Base-by-base conservation (phyloP, 257 asterid species). In the Mentha longifolia region DNA sequence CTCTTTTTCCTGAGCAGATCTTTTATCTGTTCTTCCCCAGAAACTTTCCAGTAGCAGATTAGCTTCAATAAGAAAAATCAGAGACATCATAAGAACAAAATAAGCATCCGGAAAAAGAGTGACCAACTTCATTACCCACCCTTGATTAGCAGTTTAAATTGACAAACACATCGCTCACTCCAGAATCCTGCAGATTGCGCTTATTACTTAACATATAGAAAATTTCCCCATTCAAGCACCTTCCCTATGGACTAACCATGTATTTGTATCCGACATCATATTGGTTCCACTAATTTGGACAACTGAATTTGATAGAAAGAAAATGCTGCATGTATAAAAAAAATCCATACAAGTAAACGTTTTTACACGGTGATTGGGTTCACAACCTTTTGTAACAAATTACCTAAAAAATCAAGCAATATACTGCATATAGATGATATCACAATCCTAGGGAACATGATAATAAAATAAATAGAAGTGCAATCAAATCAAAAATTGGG, bases 21-120 rank as follows among this genome's bases (percentile, higher is more conserved):
- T 79, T 85, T 91, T 71, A 88, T 86, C 82, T 95, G 98, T 74
- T 88, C 95, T 82, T 94, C 99, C 55, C 82, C 91, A 68, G 97
- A 84, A 73, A 89, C 93, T 81, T 87, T 92, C 69, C 79, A 85
- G 67, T 88, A 91, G 78, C 97, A 95, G 57, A 85, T 72, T 70
- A 95, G 86, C 99, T 95, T 85, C 82, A 76, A 78, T 70, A 65
- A 42, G 75, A 60, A 68, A 74, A n/a, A 75, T 63, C 49, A 56
- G 67, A 73, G 69, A 67, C 54, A 28, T 54, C 42, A 16, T 57
- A 55, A 77, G 64, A 58, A 58, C 73, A 56, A 70, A 58, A 70
- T 30, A 58, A 73, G 58, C 62, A 72, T 61, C 58, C 16, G 19
- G 35, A 33, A 10, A n/a, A 31, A 43, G 10, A 61, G 41, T 10